Conservation (phyloP, 2,329 filamentous ascomycete genomes). For the Neofusicoccum sp. region DNA sequence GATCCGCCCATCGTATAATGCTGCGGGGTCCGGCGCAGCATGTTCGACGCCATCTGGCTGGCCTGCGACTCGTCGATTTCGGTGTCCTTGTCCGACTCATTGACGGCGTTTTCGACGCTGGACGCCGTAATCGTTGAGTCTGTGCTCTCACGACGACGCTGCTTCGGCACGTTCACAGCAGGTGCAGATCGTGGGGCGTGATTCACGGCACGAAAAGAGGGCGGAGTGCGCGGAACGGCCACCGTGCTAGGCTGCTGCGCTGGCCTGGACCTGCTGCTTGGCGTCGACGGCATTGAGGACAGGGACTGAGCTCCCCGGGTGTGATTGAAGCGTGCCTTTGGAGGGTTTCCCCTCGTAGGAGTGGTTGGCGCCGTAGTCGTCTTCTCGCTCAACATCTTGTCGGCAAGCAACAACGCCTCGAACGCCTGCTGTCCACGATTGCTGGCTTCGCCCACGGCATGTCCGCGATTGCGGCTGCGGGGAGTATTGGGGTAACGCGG, state of each 20-base stretch:
- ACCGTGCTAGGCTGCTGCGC: slow-evolving; percentile 57
- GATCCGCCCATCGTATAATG: slow-evolving; percentile 35
- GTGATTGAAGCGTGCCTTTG: slow-evolving; percentile 60
- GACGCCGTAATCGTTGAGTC: slow-evolving; percentile 54
- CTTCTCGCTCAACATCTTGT: slow-evolving; percentile 75
- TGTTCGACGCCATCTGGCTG: slow-evolving; percentile 71
- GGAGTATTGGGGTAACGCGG: slow-evolving; percentile 28
- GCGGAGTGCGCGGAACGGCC: slow-evolving; percentile 53
- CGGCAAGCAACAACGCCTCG: slow-evolving; percentile 70
- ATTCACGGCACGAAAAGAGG: slow-evolving; percentile 44
- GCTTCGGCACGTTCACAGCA: slow-evolving; percentile 33
- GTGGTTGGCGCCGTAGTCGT: slow-evolving; percentile 73
- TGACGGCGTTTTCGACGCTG: slow-evolving; percentile 44
- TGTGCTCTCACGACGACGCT: slow-evolving; percentile 62
- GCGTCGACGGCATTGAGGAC: slow-evolving; percentile 80
- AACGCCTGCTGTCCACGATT: slow-evolving; percentile 61
- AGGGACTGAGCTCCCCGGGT: slow-evolving; percentile 76
- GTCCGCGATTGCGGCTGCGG: slow-evolving; percentile 24
- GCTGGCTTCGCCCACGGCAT: slow-evolving; percentile 26
- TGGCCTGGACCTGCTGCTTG: slow-evolving; percentile 53
- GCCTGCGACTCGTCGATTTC: slow-evolving; percentile 72
- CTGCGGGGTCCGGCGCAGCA: slow-evolving; percentile 62
- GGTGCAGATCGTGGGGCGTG: slow-evolving; percentile 43
- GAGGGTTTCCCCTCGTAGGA: slow-evolving; percentile 52
- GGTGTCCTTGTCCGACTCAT: slow-evolving; percentile 62